phyloP scores from a whole-genome alignment of 2,329 filamentous ascomycete species.

The Botrytis aclada region DNA sequence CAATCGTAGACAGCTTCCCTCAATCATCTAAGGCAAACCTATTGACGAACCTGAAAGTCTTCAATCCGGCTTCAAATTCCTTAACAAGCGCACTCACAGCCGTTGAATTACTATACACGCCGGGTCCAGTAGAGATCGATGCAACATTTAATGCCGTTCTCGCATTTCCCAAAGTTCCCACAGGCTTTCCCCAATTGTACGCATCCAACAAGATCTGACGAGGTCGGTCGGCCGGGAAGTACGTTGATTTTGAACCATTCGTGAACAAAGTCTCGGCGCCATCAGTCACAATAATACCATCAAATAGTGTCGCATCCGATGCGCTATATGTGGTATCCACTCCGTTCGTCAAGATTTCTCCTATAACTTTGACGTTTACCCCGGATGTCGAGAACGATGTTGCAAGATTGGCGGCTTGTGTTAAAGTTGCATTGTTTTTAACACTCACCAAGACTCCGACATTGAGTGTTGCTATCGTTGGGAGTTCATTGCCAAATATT shows the following conservation, averaged over 20 bases:
- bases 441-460: slow-evolving; percentile 56
- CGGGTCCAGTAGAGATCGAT: not conserved
- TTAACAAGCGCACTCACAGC: slow-evolving; percentile 39
- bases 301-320: slow-evolving; percentile 60
- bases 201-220: slow-evolving; percentile 60
- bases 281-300: slow-evolving; percentile 58
- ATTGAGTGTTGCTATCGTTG: slow-evolving; percentile 59
- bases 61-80: slow-evolving; percentile 56
- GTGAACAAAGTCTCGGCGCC: slow-evolving; percentile 54
- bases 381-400: slow-evolving; percentile 48
- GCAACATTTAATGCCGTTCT: not conserved
- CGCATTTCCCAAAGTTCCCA: slow-evolving; percentile 41
- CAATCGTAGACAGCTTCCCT: not conserved
- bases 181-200: slow-evolving; percentile 68
- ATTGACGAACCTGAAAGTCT: slow-evolving; percentile 62
- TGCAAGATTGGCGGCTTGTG: slow-evolving; percentile 50
- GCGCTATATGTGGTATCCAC: slow-evolving; percentile 63
- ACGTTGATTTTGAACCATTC: slow-evolving; percentile 44
- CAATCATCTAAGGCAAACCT: slow-evolving; percentile 56
- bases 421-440: slow-evolving; percentile 38
- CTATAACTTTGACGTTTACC: slow-evolving; percentile 58
- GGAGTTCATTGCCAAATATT: slow-evolving; percentile 55
- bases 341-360: slow-evolving; percentile 52
- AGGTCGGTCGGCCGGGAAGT: slow-evolving; percentile 64
- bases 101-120: slow-evolving; percentile 7